Conservation (phyloP, 768 basidiomycete genomes). For the Paxillus rubicundulus region DNA sequence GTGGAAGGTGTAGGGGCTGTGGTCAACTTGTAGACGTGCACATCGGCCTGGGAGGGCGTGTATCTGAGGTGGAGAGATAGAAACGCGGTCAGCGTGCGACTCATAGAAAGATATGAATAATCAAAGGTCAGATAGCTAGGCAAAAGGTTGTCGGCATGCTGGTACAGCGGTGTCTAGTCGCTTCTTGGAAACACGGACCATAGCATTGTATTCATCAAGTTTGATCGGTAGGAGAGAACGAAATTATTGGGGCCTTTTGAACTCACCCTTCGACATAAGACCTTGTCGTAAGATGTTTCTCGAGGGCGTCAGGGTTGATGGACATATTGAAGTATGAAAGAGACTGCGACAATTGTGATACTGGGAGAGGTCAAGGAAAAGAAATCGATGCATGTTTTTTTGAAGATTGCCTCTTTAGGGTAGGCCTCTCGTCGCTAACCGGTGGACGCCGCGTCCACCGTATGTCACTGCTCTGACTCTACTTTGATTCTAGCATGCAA, state of each 20-base stretch:
- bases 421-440: slow-evolving; percentile 20
- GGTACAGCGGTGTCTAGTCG: slow-evolving; percentile 87
- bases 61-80: slow-evolving; percentile 49
- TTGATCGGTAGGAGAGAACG: slow-evolving; percentile 11
- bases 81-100: slow-evolving; percentile 4
- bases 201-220: slow-evolving; percentile 72
- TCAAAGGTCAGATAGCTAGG: slow-evolving; percentile 68
- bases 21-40: slow-evolving; percentile 84
- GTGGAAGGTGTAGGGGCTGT: slow-evolving; percentile 59
- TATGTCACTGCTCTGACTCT: no score
- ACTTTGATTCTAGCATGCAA: no score
- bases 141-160: slow-evolving; percentile 67
- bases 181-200: slow-evolving; percentile 98
- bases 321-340: slow-evolving; percentile 48
- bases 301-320: slow-evolving; percentile 67
- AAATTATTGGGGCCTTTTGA: slow-evolving; percentile 3
- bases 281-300: slow-evolving; percentile 81
- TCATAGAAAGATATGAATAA: slow-evolving; percentile 7
- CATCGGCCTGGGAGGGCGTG: slow-evolving; percentile 92
- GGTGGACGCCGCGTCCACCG: slow-evolving; percentile 1
- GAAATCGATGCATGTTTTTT: slow-evolving; percentile 19
- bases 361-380: slow-evolving; percentile 18
- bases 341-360: slow-evolving; percentile 7
- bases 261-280: slow-evolving; percentile 93
- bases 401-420: slow-evolving; percentile 29